phyloP scores from a whole-genome alignment of 73 alveolate genomes.

The Breviolum minutum region DNA sequence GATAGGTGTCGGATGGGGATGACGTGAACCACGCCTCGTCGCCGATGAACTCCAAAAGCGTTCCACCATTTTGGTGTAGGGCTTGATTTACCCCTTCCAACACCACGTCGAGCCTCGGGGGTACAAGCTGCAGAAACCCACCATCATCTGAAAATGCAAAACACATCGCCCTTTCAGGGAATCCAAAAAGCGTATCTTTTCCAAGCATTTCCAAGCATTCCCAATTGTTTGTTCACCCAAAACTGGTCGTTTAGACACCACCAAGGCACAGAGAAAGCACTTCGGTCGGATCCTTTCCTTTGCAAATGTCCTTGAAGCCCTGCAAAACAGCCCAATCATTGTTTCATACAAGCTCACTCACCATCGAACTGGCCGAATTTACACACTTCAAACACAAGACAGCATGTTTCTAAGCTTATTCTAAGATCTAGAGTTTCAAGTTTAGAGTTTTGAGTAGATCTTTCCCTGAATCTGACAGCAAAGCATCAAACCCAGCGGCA shows the following conservation, averaged over 20 bases:
- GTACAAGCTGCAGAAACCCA: not conserved
- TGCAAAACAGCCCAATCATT: not conserved
- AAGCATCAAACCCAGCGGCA: not conserved
- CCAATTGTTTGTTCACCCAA: not conserved
- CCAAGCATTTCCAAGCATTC: not conserved
- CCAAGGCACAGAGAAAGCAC: slow-evolving; percentile 40
- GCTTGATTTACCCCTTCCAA: slow-evolving; percentile 85
- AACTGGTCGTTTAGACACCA: not conserved
- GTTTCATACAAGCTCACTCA: not conserved
- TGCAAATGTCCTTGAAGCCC: slow-evolving; percentile 94
- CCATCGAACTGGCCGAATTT: not conserved
- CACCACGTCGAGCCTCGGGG: slow-evolving; percentile 77
- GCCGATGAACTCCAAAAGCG: slow-evolving; percentile 89
- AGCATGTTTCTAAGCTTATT: too few species aligned
- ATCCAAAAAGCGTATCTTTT: not conserved
- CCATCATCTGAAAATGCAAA: not conserved
- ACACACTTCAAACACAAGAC: too few species aligned
- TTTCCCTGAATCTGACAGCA: not conserved
- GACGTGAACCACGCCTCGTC: slow-evolving; percentile 20
- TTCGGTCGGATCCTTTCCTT: slow-evolving; percentile 78
- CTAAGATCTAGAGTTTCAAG: not conserved
- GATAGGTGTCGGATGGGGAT: too few species aligned
- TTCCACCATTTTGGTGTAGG: slow-evolving; percentile 84
- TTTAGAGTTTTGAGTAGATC: not conserved
- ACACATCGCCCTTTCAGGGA: not conserved